Conservation (phyloP, 495 filamentous ascomycete genomes). For the Sphaerosporella brunnea region DNA sequence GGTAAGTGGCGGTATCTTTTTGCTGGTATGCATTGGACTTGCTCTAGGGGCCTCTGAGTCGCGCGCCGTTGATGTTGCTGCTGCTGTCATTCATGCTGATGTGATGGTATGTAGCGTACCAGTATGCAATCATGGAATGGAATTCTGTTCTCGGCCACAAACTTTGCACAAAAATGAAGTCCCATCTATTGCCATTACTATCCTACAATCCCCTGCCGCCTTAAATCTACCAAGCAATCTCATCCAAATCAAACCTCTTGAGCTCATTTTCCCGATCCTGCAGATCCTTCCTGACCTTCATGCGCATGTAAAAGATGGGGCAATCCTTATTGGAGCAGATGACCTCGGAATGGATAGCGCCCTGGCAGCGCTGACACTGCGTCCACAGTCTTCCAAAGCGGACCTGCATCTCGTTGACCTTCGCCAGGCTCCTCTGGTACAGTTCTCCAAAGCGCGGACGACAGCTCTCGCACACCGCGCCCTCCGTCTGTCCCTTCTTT, state of each 20-base stretch:
- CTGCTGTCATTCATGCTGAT: no score
- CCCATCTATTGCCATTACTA: no score
- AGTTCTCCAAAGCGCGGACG: constrained; percentile 73
- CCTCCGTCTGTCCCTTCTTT: constrained; percentile 56
- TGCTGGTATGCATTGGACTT: no score
- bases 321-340: constrained; percentile 94
- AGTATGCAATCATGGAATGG: no score
- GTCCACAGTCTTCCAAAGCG: constrained; percentile 90
- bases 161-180: no score
- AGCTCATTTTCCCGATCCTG: constrained; percentile 89
- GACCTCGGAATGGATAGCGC: constrained; percentile 91
- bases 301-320: constrained; percentile 99
- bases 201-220: no score
- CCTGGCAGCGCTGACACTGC: constrained; percentile 95
- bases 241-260: constrained; percentile 73
- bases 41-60: no score
- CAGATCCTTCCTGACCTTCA: constrained; percentile 99
- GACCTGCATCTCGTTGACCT: constrained; percentile 79
- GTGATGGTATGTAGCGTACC: no score
- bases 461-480: constrained; percentile 77
- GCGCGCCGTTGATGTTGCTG: no score
- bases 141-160: no score
- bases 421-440: constrained; percentile 76
- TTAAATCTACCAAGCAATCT: constrained; percentile 6
- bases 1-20: no score